Conservation (phyloP, 148 eudicot genomes). For the Vaccinium darrowii region DNA sequence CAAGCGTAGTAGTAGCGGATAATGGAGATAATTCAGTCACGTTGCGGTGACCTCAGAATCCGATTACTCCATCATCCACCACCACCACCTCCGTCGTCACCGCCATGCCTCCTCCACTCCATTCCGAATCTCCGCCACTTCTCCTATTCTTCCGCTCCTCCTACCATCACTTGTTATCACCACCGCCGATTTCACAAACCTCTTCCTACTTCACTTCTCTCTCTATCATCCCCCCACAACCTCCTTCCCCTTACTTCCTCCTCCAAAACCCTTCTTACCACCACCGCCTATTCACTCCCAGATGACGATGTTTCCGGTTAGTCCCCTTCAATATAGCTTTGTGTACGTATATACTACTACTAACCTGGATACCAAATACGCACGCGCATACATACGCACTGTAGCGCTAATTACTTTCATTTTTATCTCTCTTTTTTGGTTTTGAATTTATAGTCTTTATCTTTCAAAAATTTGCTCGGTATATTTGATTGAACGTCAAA, state of each 20-base stretch:
- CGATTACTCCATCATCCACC: conserved; percentile 11
- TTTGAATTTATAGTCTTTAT: not conserved
- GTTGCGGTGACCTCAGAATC: conserved; percentile 5
- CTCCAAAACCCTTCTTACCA: conserved; percentile 14
- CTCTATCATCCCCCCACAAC: conserved; percentile 13
- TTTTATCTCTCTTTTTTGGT: not conserved
- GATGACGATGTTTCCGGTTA: conserved; percentile 32
- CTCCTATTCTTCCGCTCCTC: not conserved
- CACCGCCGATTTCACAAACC: not conserved
- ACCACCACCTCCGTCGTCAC: not conserved
- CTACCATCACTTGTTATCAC: not conserved
- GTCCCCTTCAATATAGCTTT: not conserved
- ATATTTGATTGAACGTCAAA: not conserved
- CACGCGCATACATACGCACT: too few species aligned
- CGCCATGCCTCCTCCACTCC: not conserved
- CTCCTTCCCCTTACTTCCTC: not conserved
- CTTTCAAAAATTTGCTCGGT: not conserved
- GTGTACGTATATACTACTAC: not conserved
- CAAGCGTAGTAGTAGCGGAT: not conserved
- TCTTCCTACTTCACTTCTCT: conserved; percentile 7
- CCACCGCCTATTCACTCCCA: conserved; percentile 27
- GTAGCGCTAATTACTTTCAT: not conserved
- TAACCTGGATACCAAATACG: not conserved
- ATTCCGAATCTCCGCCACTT: not conserved
- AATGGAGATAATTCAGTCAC: conserved; percentile 9